These are phyloP conservation scores for Nemania diffusa DNA, from an alignment of 2,329 filamentous ascomycete species.

Conservation along the genomic window DNA sequence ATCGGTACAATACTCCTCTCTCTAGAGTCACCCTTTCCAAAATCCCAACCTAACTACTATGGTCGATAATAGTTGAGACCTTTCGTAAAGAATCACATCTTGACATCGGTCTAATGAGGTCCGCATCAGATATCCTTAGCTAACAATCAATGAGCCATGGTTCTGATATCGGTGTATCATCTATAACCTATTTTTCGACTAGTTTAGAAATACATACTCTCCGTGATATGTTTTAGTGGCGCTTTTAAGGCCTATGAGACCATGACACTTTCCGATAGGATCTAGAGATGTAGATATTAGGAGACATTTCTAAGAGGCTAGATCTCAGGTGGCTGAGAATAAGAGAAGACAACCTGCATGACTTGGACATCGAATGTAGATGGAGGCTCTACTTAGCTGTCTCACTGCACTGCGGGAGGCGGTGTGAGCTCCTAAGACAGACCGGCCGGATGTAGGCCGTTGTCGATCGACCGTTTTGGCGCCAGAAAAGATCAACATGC, in stretches of 20 bases:
- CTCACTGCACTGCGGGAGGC: constrained; percentile 10
- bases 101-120: not conserved
- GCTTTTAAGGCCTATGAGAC: not conserved
- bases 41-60: not conserved
- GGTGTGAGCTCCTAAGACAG: constrained; percentile 14
- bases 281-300: constrained; percentile 1
- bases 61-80: not conserved
- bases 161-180: not conserved
- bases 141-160: not conserved
- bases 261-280: not conserved
- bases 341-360: not conserved
- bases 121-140: not conserved
- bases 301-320: not conserved
- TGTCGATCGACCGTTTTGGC: constrained; percentile 3
- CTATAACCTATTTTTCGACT: not conserved
- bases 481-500: not conserved
- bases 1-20: not conserved
- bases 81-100: not conserved
- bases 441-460: not conserved
- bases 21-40: not conserved
- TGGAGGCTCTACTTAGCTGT: not conserved
- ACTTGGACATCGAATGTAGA: not conserved
- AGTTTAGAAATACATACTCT: not conserved
- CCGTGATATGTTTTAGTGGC: not conserved
- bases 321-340: constrained; percentile 6